phyloP scores from a whole-genome alignment of 2,329 filamentous ascomycete genomes.

The Xylariaceae sp. region DNA sequence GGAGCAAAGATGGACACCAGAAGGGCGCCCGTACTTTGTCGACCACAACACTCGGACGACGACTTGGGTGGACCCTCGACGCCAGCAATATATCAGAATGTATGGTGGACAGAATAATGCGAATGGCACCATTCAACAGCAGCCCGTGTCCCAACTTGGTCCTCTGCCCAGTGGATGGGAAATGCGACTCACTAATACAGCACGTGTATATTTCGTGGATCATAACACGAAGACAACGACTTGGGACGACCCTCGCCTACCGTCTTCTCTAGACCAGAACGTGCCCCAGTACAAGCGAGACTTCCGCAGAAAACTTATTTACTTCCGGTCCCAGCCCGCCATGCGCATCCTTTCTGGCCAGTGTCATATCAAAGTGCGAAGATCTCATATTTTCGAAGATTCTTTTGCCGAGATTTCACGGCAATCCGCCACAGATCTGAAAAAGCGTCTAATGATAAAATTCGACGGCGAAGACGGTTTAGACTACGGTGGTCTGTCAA shows the following conservation, averaged over 20 bases:
- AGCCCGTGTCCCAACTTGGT: slow-evolving; percentile 93
- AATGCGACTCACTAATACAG: slow-evolving; percentile 98
- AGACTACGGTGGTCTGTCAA: slow-evolving; percentile 93
- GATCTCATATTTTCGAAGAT: slow-evolving; percentile 97
- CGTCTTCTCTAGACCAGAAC: slow-evolving; percentile 94
- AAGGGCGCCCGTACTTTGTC: slow-evolving; percentile 93
- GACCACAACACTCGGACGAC: slow-evolving; percentile 98
- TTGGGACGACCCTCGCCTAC: slow-evolving; percentile 94
- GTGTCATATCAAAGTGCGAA: slow-evolving; percentile 94
- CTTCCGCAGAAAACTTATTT: slow-evolving; percentile 95
- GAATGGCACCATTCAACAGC: slow-evolving; percentile 87
- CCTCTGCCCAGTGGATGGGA: slow-evolving; percentile 97
- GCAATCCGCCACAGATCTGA: slow-evolving; percentile 89
- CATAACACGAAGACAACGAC: slow-evolving; percentile 99
- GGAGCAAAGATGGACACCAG: slow-evolving; percentile 94
- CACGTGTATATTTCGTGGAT: slow-evolving; percentile 96
- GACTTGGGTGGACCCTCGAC: slow-evolving; percentile 94
- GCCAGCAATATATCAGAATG: slow-evolving; percentile 98
- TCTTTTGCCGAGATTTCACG: slow-evolving; percentile 98
- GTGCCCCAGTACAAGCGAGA: slow-evolving; percentile 99
- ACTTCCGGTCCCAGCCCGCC: slow-evolving; percentile 96
- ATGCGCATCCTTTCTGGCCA: slow-evolving; percentile 93
- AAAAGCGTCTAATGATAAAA: slow-evolving; percentile 99
- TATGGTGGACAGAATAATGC: slow-evolving; percentile 82
- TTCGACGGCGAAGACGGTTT: slow-evolving; percentile 97